These are phyloP conservation scores for Clitopilus passeckerianus DNA, from an alignment of 768 basidiomycete genomes.

Conservation along the genomic window DNA sequence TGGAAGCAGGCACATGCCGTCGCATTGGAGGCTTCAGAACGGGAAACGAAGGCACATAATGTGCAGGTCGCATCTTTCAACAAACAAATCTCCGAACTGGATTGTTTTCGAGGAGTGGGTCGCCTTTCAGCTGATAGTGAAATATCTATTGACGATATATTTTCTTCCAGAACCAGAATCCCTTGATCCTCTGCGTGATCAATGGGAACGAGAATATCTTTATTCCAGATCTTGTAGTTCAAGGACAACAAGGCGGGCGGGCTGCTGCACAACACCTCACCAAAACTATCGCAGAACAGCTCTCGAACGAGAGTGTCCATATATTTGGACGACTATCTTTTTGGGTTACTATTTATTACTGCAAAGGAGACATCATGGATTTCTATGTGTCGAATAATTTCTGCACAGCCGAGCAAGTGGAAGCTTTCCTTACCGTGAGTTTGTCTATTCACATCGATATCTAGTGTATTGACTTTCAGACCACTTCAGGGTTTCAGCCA, in stretches of 20 bases:
- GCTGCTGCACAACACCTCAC: conserved; percentile 63
- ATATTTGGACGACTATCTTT: conserved; percentile 64
- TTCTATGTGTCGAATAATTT: conserved; percentile 45
- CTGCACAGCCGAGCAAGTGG: conserved; percentile 62
- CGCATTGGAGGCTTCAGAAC: conserved; percentile 57
- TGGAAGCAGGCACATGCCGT: conserved; percentile 70
- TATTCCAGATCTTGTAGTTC: conserved; percentile 47
- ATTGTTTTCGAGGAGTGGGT: conserved; percentile 40
- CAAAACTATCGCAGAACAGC: conserved; percentile 62
- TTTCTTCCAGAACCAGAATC: conserved; percentile 46
- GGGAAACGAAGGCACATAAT: conserved; percentile 63
- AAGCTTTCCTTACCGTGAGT: conserved; percentile 55
- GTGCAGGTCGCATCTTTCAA: conserved; percentile 62
- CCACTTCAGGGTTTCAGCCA: conserved; percentile 58
- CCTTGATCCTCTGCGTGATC: conserved; percentile 70
- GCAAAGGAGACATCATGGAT: conserved; percentile 51
- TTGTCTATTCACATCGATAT: neutral
- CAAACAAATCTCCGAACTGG: conserved; percentile 55
- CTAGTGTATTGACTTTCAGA: conserved; percentile 1
- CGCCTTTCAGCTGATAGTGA: neutral
- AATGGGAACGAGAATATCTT: conserved; percentile 73
- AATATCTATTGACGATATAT: neutral
- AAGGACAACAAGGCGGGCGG: conserved; percentile 64
- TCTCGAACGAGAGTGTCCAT: conserved; percentile 57
- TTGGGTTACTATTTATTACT: conserved; percentile 72